A percentile compares a stretch with the other conserved stretches of the same genome.
Evolutionary conservation across 208 protist genomes (phyloP).

Genomic region (Naegleria fowleri): DNA sequence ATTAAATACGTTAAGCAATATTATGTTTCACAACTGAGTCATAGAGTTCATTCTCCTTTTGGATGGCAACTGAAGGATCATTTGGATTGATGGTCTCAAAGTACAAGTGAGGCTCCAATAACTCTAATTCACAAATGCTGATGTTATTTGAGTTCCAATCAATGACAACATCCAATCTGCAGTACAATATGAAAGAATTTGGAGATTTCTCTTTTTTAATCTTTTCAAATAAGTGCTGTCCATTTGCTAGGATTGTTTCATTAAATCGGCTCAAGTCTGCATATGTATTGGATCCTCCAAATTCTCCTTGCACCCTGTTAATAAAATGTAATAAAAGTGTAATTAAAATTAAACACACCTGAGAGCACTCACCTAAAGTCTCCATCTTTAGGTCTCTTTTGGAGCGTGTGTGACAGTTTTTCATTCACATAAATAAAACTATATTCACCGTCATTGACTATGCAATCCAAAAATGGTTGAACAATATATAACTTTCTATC

Average conservation of each 20-base stretch:
- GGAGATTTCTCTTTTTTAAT: neutral
- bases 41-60: neutral
- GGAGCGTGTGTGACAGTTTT: neutral
- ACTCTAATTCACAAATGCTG: neutral
- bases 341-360: too few species aligned
- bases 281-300: neutral
- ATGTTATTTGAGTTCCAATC: neutral
- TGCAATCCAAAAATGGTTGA: neutral
- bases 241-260: neutral
- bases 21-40: neutral
- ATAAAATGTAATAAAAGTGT: too few species aligned
- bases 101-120: neutral
- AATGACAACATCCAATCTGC: neutral
- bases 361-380: neutral
- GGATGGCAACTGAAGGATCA: neutral
- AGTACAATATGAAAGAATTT: neutral
- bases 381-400: neutral
- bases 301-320: neutral
- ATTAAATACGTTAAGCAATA: too few species aligned
- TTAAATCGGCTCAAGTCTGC: neutral
- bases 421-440: neutral
- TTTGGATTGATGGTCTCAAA: neutral
- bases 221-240: neutral
- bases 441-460: neutral
- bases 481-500: neutral